Evolutionary conservation across 2,329 filamentous ascomycete species (phyloP).

Genomic region (Taxawa tesnikishii): DNA sequence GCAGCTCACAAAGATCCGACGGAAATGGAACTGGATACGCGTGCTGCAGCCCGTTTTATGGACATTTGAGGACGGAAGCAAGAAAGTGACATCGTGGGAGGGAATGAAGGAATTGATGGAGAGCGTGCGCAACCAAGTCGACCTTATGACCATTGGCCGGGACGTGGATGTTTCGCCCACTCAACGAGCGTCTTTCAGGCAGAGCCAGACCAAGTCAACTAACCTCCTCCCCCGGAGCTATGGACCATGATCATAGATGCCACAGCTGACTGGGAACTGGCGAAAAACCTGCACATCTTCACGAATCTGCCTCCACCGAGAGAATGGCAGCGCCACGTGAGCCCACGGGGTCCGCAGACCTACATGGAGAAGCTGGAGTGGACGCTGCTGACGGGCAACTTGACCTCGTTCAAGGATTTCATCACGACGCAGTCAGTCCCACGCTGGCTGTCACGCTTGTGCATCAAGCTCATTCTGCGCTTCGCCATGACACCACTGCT

Average conservation of each 20-base stretch:
- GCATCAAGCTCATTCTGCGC: constrained; percentile 81
- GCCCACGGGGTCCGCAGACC: constrained; percentile 53
- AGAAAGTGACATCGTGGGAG: constrained; percentile 39
- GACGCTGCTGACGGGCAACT: constrained; percentile 62
- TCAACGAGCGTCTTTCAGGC: constrained; percentile 9
- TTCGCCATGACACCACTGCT: constrained; percentile 75
- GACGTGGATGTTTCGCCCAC: constrained; percentile 44
- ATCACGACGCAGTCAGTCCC: constrained; percentile 57
- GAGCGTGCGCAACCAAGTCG: constrained; percentile 65
- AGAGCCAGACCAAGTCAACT: constrained; percentile 13
- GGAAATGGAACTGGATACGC: constrained; percentile 79
- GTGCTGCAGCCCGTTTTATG: constrained; percentile 73
- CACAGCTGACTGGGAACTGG: constrained; percentile 81
- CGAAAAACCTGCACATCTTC: constrained; percentile 67
- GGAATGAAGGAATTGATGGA: constrained; percentile 59
- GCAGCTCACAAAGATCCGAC: constrained; percentile 69
- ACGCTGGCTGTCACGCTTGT: constrained; percentile 65
- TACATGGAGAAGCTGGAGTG: constrained; percentile 75
- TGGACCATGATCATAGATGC: constrained; percentile 82
- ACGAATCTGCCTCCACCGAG: constrained; percentile 62
- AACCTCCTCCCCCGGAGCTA: constrained; percentile 58
- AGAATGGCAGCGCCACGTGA: constrained; percentile 56
- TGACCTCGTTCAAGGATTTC: constrained; percentile 59
- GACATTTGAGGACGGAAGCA: constrained; percentile 54
- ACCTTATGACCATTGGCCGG: constrained; percentile 60